Conservation (phyloP, 345 rosid species). For the Ceriops zippeliana region DNA sequence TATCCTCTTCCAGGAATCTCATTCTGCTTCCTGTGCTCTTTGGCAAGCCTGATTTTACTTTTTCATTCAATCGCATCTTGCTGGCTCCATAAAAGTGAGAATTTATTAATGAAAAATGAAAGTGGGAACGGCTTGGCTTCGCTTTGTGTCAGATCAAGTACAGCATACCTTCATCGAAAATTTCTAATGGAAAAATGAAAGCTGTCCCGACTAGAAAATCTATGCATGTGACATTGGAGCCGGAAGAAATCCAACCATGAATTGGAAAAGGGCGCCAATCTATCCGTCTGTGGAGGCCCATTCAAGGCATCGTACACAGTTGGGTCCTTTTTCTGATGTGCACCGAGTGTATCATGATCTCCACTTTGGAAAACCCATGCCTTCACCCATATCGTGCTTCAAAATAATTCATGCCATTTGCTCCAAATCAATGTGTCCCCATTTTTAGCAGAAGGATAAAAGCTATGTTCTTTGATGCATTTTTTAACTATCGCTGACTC, state of each 20-base stretch:
- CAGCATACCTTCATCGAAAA: conserved; percentile 15
- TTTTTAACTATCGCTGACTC: background rate
- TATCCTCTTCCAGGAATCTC: background rate
- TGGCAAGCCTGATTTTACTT: background rate
- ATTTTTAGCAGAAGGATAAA: background rate
- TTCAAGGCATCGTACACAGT: background rate
- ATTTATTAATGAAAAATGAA: conserved; percentile 7
- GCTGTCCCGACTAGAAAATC: background rate
- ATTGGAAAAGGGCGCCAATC: conserved; percentile 3
- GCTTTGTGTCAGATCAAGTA: conserved; percentile 23
- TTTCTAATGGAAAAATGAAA: conserved; percentile 16
- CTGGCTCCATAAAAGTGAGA: background rate
- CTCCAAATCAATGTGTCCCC: conserved; percentile 5
- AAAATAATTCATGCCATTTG: conserved; percentile 21
- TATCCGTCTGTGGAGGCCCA: no score
- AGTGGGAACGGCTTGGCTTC: background rate
- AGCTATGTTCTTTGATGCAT: background rate
- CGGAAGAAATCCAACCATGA: background rate
- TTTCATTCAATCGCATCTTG: background rate
- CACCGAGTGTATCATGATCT: conserved; percentile 6
- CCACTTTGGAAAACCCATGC: conserved; percentile 25
- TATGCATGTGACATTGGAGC: conserved; percentile 6
- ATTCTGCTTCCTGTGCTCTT: conserved; percentile 3
- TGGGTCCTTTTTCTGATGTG: conserved; percentile 5
- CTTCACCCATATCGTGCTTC: conserved; percentile 8